A percentile compares a stretch with the other conserved stretches of the same genome.
Evolutionary conservation across 805 yeast genomes (phyloP).

Genomic region (Cyberlindnera sargentensis): DNA sequence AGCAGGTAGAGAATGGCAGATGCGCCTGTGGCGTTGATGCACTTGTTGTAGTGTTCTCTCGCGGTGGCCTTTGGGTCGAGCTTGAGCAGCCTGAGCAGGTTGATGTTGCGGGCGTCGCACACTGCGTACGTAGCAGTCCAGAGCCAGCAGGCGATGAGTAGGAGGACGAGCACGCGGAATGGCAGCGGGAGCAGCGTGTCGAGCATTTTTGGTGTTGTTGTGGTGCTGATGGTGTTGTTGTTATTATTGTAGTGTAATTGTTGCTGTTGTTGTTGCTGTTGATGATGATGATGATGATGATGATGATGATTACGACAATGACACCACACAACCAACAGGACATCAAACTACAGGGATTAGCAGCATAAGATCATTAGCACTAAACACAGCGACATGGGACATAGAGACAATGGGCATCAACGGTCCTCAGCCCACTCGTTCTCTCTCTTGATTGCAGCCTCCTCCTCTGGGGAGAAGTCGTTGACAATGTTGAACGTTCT

Average conservation of each 20-base stretch:
- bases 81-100: constrained; percentile 7
- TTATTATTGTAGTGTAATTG: too few species aligned
- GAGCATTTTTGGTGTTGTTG: background rate
- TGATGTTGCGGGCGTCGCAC: constrained; percentile 3
- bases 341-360: too few species aligned
- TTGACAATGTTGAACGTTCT: constrained; percentile 74
- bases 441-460: constrained; percentile 80
- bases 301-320: too few species aligned
- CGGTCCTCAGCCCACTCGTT: constrained; percentile 92
- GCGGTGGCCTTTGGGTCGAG: constrained; percentile 5
- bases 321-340: too few species aligned
- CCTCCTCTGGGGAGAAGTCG: constrained; percentile 83
- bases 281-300: too few species aligned
- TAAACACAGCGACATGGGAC: too few species aligned
- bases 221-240: background rate
- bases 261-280: too few species aligned
- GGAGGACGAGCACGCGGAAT: constrained; percentile 6
- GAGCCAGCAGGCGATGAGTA: constrained; percentile 8
- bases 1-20: constrained; percentile 1
- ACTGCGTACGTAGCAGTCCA: constrained; percentile 6
- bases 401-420: constrained; percentile 22
- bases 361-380: too few species aligned
- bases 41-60: constrained; percentile 1
- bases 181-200: constrained; percentile 11
- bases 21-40: constrained; percentile 5